phyloP scores from a whole-genome alignment of 2,329 filamentous ascomycete species.

The Didymella sp. region DNA sequence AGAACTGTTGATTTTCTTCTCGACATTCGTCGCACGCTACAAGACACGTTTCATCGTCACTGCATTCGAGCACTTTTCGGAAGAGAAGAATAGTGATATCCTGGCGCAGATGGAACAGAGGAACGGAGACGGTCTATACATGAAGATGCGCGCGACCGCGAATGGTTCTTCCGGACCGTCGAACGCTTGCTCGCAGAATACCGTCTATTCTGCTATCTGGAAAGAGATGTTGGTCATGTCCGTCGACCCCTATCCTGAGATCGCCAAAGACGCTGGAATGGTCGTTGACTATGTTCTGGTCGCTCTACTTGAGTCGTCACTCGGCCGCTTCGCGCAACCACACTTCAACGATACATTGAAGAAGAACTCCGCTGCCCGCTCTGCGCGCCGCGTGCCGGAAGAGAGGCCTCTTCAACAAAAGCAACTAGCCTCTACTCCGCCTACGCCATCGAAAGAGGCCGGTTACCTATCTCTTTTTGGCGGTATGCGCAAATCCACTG shows the following conservation, averaged over 20 bases:
- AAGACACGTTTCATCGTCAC: constrained; percentile 91
- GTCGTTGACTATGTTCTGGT: constrained; percentile 87
- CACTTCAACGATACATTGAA: constrained; percentile 74
- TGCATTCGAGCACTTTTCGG: constrained; percentile 86
- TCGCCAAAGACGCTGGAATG: constrained; percentile 82
- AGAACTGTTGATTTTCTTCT: constrained; percentile 92
- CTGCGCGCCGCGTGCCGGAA: constrained; percentile 46
- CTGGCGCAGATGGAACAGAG: constrained; percentile 31
- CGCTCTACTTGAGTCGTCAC: constrained; percentile 75
- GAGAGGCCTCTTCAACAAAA: constrained; percentile 43
- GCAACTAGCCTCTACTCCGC: constrained; percentile 55
- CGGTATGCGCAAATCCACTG: constrained; percentile 67
- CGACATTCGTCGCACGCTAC: constrained; percentile 87
- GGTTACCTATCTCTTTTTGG: constrained; percentile 64
- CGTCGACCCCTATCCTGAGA: constrained; percentile 92
- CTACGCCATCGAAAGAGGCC: constrained; percentile 61
- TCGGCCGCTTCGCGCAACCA: constrained; percentile 72
- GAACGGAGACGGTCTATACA: constrained; percentile 38
- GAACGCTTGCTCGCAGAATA: constrained; percentile 71
- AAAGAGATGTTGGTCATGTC: constrained; percentile 89
- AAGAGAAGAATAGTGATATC: constrained; percentile 65
- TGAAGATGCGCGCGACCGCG: constrained; percentile 36
- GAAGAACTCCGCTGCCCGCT: constrained; percentile 55
- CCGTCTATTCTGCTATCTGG: constrained; percentile 92
- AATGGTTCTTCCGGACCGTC: constrained; percentile 18